A percentile compares a stretch with the other conserved stretches of the same genome.
phyloP scores from a whole-genome alignment of 2,329 filamentous ascomycete genomes.

The Stagonosporopsis vannaccii region DNA sequence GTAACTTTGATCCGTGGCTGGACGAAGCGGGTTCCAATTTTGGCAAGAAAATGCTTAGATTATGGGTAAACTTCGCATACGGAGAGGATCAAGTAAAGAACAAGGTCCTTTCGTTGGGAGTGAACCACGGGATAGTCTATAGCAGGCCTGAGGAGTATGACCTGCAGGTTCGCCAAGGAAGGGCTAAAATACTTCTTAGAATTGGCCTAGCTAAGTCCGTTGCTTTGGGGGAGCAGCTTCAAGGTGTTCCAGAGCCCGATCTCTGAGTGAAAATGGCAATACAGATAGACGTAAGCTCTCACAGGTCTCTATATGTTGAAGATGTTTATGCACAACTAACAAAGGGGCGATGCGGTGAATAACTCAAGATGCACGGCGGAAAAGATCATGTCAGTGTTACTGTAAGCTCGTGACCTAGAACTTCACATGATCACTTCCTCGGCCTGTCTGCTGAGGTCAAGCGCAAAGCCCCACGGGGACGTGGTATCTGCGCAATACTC shows the following conservation, averaged over 20 bases:
- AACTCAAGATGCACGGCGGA: background rate
- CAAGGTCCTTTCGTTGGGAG: background rate
- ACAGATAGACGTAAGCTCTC: no score
- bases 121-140: background rate
- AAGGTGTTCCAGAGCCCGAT: background rate
- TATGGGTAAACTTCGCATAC: background rate
- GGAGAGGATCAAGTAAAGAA: background rate
- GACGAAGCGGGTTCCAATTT: background rate
- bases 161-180: background rate
- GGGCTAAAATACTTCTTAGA: background rate
- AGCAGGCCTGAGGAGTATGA: background rate
- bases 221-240: slow-evolving; percentile 1
- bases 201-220: slow-evolving; percentile 4
- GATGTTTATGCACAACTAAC: background rate
- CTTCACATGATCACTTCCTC: background rate
- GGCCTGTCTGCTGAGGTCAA: background rate
- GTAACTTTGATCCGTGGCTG: background rate
- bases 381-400: background rate
- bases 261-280: background rate
- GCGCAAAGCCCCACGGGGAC: background rate
- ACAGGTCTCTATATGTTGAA: background rate
- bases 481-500: background rate
- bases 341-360: background rate
- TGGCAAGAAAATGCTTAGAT: background rate
- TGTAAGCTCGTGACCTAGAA: background rate